Evolutionary conservation across 2,329 filamentous ascomycete genomes (phyloP).

Genomic region (Diplodia sapinea): DNA sequence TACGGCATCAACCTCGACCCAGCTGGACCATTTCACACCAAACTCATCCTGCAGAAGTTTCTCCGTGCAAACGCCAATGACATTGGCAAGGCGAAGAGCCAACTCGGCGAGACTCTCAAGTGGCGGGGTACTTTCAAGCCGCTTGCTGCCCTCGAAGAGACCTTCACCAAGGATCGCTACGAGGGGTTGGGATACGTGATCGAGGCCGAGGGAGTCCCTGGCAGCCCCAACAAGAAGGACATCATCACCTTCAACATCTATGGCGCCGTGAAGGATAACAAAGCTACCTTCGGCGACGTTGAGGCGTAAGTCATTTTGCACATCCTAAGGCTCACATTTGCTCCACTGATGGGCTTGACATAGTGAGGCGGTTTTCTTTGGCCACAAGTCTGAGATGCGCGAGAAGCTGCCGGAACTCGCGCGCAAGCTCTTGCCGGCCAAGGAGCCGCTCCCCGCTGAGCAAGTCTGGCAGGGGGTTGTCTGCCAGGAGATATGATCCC

Average conservation of each 20-base stretch:
- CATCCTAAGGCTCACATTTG: not conserved
- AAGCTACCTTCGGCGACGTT: conserved; percentile 79
- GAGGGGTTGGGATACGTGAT: conserved; percentile 81
- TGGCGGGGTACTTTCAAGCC: conserved; percentile 84
- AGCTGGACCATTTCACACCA: conserved; percentile 69
- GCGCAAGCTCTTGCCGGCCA: not conserved
- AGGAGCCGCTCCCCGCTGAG: not conserved
- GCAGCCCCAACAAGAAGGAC: conserved; percentile 61
- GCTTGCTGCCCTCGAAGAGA: conserved; percentile 64
- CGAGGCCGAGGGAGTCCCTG: conserved; percentile 64
- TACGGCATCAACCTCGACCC: conserved; percentile 74
- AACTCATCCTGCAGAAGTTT: conserved; percentile 90
- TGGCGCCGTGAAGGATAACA: conserved; percentile 80
- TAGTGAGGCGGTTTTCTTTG: conserved; percentile 8
- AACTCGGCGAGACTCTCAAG: conserved; percentile 77
- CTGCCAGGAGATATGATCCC: conserved; percentile 9
- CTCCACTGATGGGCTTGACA: conserved; percentile 6
- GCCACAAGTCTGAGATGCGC: not conserved
- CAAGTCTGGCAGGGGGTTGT: not conserved
- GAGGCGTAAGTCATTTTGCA: conserved; percentile 67
- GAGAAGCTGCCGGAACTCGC: not conserved
- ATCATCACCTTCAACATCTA: conserved; percentile 94
- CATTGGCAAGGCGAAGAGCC: conserved; percentile 72
- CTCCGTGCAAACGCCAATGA: conserved; percentile 86
- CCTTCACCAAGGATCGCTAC: conserved; percentile 73